Conservation (phyloP, 2,329 filamentous ascomycete species). For the Cadophora malorum region DNA sequence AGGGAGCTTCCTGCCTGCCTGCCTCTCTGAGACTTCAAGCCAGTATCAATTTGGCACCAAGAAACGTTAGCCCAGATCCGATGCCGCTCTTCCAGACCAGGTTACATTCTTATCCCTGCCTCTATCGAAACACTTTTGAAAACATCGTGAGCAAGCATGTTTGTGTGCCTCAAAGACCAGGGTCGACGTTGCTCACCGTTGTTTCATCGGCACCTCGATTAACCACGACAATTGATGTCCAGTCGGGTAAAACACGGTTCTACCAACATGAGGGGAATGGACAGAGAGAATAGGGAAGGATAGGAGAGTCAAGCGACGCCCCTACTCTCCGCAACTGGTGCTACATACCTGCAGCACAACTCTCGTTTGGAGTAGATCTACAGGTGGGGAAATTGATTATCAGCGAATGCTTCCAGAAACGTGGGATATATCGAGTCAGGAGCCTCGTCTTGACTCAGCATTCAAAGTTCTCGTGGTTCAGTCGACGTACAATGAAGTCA, state of each 20-base stretch:
- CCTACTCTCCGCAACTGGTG: background rate
- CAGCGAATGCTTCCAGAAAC: constrained; percentile 19
- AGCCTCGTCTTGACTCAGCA: constrained; percentile 15
- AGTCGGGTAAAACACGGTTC: constrained; percentile 15
- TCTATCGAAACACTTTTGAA: constrained; percentile 20
- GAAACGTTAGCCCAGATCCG: constrained; percentile 14
- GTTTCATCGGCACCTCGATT: constrained; percentile 21
- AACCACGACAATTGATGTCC: constrained; percentile 13
- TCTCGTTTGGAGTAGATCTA: constrained; percentile 9
- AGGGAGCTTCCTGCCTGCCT: constrained; percentile 2
- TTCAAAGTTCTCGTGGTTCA: background rate
- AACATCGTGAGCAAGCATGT: constrained; percentile 13
- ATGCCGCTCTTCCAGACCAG: constrained; percentile 21
- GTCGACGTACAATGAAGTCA: constrained; percentile 17
- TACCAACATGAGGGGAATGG: background rate
- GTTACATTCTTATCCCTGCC: constrained; percentile 9
- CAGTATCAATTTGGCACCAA: background rate
- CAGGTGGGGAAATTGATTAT: background rate
- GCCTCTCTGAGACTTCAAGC: background rate
- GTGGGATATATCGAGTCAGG: constrained; percentile 15
- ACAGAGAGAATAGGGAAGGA: background rate
- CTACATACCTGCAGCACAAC: constrained; percentile 6
- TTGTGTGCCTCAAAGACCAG: constrained; percentile 16
- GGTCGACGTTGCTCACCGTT: constrained; percentile 26
- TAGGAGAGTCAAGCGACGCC: constrained; percentile 8